Base-by-base conservation (phyloP, 345 rosid species). In the Dipteronia sinensis region DNA sequence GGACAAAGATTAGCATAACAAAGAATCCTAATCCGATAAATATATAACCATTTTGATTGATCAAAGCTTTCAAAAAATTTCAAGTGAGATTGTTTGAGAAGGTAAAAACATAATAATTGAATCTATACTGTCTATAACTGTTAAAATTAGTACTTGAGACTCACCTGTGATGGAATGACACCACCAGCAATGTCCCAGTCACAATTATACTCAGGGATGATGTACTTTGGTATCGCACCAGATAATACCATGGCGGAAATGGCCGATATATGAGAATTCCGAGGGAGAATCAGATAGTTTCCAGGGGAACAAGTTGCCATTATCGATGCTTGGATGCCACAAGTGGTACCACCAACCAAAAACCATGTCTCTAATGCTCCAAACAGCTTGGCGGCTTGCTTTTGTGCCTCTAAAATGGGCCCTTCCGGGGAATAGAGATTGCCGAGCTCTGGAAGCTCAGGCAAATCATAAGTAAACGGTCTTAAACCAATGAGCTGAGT, bases 341-440 rank as follows among this genome's bases (percentile, higher is more conserved):
- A 90, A 20, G 93, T 90, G 51, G 88, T 85, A 67, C 91, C 93
- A 70, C 93, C 93, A 19, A 90, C 89, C 73, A 88, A 89, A 77
- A 88, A 90, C 93, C 93, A 88, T 31, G 93, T 90, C 74, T 90
- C 86, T 4, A 75, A 81, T 61, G 93, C 72, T 42, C 93, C 93
- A 78, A 90, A 90, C 74, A 90, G 71, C 71, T 83, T 58, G 2
- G 93, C 82, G 12, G 91, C 93, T 69, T 69, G 77, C 71, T 70
- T 80, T 78, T 90, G 91, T 67, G 93, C 93, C 75, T 90, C 88
- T 29, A 88, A 85, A 79, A 90, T 90, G 31, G 93, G 87, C 10
- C 90, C 93, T 20, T 86, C 81, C 0, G 93, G 91, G 31, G 84
- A 85, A 80, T 83, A 87, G 61, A 89, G 88, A 82, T 80, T 86